These are phyloP conservation scores for Saccharomyces pastorianus DNA, from an alignment of 1,139 yeast species.

Conservation along the genomic window DNA sequence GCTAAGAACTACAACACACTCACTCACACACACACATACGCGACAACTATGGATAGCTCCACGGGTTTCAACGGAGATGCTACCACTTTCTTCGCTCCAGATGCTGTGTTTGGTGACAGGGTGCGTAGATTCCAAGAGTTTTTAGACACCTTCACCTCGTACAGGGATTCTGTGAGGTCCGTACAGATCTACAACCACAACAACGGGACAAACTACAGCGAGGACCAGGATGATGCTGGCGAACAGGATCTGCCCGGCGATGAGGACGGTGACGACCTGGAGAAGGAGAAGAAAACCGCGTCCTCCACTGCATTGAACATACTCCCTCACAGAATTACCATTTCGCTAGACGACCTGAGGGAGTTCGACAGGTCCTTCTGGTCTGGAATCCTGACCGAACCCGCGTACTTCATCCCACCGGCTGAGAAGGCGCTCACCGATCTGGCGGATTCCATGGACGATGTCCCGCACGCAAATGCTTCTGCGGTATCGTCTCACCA, in stretches of 20 bases:
- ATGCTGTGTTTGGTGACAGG: constrained; percentile 60
- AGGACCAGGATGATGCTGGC: constrained; percentile 7
- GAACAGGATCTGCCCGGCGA: constrained; percentile 20
- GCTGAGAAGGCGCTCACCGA: constrained; percentile 83
- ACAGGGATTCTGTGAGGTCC: constrained; percentile 59
- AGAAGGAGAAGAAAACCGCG: constrained; percentile 4
- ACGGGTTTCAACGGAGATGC: constrained; percentile 7
- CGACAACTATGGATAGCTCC: neutral
- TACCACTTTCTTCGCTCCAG: constrained; percentile 27
- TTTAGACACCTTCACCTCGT: constrained; percentile 57
- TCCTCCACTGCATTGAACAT: constrained; percentile 30
- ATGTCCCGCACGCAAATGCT: constrained; percentile 28
- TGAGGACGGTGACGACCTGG: constrained; percentile 37
- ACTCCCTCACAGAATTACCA: constrained; percentile 58
- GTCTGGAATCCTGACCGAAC: constrained; percentile 64
- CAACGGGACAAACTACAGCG: constrained; percentile 6
- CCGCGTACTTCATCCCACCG: constrained; percentile 84
- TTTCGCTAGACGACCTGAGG: constrained; percentile 80
- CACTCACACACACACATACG: neutral
- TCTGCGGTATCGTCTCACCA: constrained; percentile 10
- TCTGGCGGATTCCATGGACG: constrained; percentile 61
- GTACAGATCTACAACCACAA: constrained; percentile 24
- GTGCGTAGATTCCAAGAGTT: constrained; percentile 86
- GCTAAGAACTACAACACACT: too few relatives aligned
- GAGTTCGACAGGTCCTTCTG: constrained; percentile 77